Evolutionary conservation across 495 filamentous ascomycete genomes (phyloP), one percentile per base, ranked within the genome.

Genomic region (Penicillium egyptiacum): DNA sequence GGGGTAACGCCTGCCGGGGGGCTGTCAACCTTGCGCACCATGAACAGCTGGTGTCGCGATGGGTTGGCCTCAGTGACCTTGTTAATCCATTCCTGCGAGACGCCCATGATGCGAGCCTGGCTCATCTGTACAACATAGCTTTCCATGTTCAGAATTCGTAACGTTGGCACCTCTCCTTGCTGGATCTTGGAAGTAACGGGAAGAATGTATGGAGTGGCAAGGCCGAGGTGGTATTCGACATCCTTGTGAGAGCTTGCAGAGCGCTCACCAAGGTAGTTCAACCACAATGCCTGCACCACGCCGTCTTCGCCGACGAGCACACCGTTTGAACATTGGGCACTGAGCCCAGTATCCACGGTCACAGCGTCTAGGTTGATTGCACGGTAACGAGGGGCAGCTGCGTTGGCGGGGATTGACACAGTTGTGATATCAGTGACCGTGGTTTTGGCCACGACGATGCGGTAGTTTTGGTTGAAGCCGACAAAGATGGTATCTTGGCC

Each of bases 281-380:
- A 78, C 95, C 95, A 99, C 35, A 99, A 74, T 0, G 94, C 92
- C 68, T 96, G 90, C 14, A 98, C 91, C 0, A 88, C 91, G 23
- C 94, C 94, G 61, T 97, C 91, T 61, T 93, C 87, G 26, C 88
- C 83, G 20, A 96, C 83, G 43, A 99, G 80, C 0, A 98, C 94
- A 64, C 94, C 95, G 56, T 89, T 95, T n/a, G 92, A 91, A 64
- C 95, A 98, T 68, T 96, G 92, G 3, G 86, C 83, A 61, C 89
- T 91, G 4, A 98, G 83, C 56, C 83, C 88, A 0, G 94, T 96
- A 69, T 99, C 94, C 26, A 99, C 92, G 0, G 95, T 98, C 67
- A 99, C 92, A 40, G 95, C 95, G 63, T 99, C 95, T 20, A 99
- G 81, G 63, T 99, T 98, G 67, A 96, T 92, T 26, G 94, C 95